Conservation (phyloP, 2,329 filamentous ascomycete species). For the Triangularia verruculosa region DNA sequence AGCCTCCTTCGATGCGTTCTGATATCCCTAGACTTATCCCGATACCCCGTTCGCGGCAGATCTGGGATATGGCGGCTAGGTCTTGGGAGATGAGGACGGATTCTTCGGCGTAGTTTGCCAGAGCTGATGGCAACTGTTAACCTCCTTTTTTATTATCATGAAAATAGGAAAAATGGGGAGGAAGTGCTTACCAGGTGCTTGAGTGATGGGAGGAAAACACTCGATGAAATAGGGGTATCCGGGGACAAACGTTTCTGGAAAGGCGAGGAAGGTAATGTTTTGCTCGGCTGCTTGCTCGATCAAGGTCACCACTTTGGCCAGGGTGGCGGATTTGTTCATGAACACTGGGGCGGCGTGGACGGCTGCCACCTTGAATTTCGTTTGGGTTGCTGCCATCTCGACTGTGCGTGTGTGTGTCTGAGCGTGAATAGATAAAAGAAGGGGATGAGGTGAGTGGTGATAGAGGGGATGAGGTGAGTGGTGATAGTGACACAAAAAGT, state of each 20-base stretch:
- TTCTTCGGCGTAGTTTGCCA: constrained; percentile 26
- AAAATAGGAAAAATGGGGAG: neutral
- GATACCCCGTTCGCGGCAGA: constrained; percentile 22
- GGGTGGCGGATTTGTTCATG: constrained; percentile 27
- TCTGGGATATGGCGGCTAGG: constrained; percentile 23
- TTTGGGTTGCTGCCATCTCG: constrained; percentile 9
- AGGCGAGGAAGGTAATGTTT: constrained; percentile 24
- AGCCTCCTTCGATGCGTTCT: constrained; percentile 23
- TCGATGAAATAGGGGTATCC: constrained; percentile 30
- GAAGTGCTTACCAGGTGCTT: neutral
- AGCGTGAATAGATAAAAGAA: neutral
- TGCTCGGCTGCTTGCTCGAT: constrained; percentile 22
- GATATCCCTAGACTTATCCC: constrained; percentile 29
- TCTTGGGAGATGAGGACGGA: constrained; percentile 23
- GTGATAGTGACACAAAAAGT: too few relatives aligned
- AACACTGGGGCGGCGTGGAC: constrained; percentile 28
- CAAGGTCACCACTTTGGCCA: constrained; percentile 21
- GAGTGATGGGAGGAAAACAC: constrained; percentile 25
- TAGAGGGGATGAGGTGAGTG: neutral
- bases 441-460: neutral
- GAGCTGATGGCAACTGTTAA: constrained; percentile 22
- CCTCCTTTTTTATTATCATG: too few relatives aligned
- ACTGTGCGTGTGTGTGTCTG: too few relatives aligned
- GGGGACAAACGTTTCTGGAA: constrained; percentile 28
- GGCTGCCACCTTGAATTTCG: constrained; percentile 25